Evolutionary conservation across 148 eudicot genomes (phyloP).

Genomic region (Vaccinium darrowii): DNA sequence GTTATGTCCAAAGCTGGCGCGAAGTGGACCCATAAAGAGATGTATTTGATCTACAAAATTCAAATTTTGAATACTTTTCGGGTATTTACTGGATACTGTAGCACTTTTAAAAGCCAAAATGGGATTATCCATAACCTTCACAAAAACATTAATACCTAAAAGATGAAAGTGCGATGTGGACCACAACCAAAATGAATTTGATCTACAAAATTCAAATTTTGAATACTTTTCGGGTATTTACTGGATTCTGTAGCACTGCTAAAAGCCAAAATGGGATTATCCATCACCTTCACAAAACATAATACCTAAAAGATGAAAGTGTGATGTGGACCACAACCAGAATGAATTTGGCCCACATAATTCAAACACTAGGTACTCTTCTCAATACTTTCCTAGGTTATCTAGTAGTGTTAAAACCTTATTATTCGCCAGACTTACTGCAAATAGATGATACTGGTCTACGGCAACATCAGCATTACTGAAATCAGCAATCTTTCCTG

Average conservation of each 20-base stretch:
- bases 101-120: too few species aligned
- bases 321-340: not conserved
- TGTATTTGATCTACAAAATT: not conserved
- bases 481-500: conserved; percentile 75
- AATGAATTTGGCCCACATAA: not conserved
- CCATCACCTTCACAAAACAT: too few species aligned
- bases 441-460: conserved; percentile 69
- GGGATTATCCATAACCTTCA: too few species aligned
- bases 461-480: conserved; percentile 85
- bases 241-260: too few species aligned
- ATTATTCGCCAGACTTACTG: conserved; percentile 39
- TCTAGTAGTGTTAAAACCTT: not conserved
- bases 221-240: not conserved
- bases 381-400: not conserved
- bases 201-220: not conserved
- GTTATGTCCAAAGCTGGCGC: not conserved
- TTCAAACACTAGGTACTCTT: not conserved
- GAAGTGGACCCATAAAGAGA: not conserved
- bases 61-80: not conserved
- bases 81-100: too few species aligned
- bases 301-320: not conserved
- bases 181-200: not conserved
- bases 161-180: not conserved
- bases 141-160: too few species aligned
- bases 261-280: too few species aligned